Percentiles rank a stretch among this genome's conserved stretches.
phyloP scores from a whole-genome alignment of 768 basidiomycete genomes.

The Mycena olivaceomarginata region DNA sequence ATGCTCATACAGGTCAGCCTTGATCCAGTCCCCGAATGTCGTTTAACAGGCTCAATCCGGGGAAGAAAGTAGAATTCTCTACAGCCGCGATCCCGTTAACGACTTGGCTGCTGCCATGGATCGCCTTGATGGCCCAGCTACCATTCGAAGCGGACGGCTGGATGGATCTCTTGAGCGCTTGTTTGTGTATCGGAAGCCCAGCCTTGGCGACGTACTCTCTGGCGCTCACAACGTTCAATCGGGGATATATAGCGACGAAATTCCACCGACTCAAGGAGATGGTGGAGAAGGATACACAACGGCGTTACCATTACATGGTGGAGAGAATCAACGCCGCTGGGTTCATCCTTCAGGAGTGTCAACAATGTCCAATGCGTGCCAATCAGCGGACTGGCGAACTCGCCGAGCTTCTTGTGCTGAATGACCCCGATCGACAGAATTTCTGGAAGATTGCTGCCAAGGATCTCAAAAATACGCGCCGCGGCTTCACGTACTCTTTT shows the following conservation, averaged over 20 bases:
- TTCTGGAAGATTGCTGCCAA: slow-evolving; percentile 39
- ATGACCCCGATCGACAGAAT: slow-evolving; percentile 18
- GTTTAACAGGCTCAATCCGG: neutral
- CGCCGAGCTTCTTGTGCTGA: slow-evolving; percentile 31
- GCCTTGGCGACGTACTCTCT: slow-evolving; percentile 43
- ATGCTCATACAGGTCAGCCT: slow-evolving; percentile 26
- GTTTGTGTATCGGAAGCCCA: slow-evolving; percentile 40
- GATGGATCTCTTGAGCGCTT: slow-evolving; percentile 38
- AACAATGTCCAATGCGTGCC: slow-evolving; percentile 43
- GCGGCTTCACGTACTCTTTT: slow-evolving; percentile 38
- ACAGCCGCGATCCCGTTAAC: slow-evolving; percentile 27
- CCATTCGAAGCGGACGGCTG: slow-evolving; percentile 41
- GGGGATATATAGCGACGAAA: slow-evolving; percentile 20
- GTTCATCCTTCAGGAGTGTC: slow-evolving; percentile 33
- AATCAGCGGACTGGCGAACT: slow-evolving; percentile 38
- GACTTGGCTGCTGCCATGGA: slow-evolving; percentile 45
- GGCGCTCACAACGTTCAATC: slow-evolving; percentile 41
- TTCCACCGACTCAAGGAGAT: slow-evolving; percentile 27
- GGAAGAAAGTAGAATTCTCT: slow-evolving; percentile 22
- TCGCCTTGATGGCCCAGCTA: slow-evolving; percentile 44
- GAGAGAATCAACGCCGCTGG: slow-evolving; percentile 17
- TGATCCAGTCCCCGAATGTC: neutral
- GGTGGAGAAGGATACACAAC: slow-evolving; percentile 19
- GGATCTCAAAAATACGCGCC: slow-evolving; percentile 41
- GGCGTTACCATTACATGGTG: slow-evolving; percentile 24